Evolutionary conservation across 768 basidiomycete genomes (phyloP), one percentile per base, ranked within the genome.

Genomic region (Lentinula sp.): DNA sequence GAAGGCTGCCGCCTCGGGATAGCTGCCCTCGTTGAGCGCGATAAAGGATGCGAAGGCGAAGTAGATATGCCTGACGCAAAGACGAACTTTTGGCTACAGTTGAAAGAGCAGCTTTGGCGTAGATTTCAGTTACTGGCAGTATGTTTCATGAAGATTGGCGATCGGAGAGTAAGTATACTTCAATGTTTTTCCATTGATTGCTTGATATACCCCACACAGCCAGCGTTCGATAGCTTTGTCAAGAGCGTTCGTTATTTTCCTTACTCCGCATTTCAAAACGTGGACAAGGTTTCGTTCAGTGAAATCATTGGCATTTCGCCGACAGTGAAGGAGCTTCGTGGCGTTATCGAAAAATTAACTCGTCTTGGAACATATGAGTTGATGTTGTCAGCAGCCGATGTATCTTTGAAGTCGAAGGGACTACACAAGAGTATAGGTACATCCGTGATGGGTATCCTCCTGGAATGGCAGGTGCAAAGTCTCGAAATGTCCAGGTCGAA

Each of bases 91-190:
- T 90, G 87, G 86, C 74, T 60, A 48, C 81, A 83, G 63, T 75
- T 91, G 1, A 80, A 84, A 61, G 84, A 86, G 36, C 85, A 88
- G 62, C 65, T 94, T 32, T 82, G 81, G 64, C 79, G 86, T 20
- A 76, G 93, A 50, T 95, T 87, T 82, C 93, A 97, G 73, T 70
- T 96, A 35, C 75, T 95, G 28, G 93, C 83, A 0, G 84, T 88
- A 4, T 93, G 91, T 69, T 86, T 85, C 67, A 79, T 82, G 33
- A 94, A 91, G 71, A 85, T 85, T 32, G 88, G 87, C 0, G 89
- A 96, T 65, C 80, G 88, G 20, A 83, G 82, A 81, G 94, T 91
- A 49, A 35, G 78, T 70, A 9, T 13, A 58, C 15, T 43, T 55
- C 56, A 48, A 58, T 61, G 56, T 61, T 53, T 49, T 12, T 58